Conservation (phyloP, 2,329 filamentous ascomycete genomes). For the Penicillium hordei region DNA sequence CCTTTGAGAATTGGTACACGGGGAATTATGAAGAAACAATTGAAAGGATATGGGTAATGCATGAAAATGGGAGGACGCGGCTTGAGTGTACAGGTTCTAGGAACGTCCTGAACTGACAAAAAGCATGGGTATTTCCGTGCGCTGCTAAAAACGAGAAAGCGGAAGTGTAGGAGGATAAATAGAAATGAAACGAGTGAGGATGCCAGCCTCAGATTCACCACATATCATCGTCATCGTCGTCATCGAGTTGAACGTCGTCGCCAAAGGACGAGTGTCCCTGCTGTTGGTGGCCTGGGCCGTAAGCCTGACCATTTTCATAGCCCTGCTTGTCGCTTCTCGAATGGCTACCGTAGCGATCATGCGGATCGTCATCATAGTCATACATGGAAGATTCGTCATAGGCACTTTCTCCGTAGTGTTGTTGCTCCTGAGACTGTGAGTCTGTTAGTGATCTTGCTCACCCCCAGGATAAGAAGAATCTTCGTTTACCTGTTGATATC, state of each 20-base stretch:
- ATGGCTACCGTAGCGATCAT: constrained; percentile 39
- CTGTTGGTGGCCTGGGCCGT: constrained; percentile 39
- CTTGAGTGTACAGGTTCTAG: constrained; percentile 34
- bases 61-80: constrained; percentile 6
- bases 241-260: constrained; percentile 44
- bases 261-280: constrained; percentile 43
- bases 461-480: background rate
- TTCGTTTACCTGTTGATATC: constrained; percentile 48
- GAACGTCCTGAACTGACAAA: constrained; percentile 27
- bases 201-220: constrained; percentile 42
- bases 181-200: constrained; percentile 19
- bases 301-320: constrained; percentile 40
- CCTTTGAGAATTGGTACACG: background rate
- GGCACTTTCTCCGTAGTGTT: constrained; percentile 42
- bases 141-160: constrained; percentile 29
- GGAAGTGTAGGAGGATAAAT: constrained; percentile 20
- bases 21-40: background rate
- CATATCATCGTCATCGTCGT: constrained; percentile 50
- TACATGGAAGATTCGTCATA: constrained; percentile 55
- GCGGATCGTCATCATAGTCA: constrained; percentile 49
- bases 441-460: constrained; percentile 7
- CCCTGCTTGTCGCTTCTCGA: constrained; percentile 40
- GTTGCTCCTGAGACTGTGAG: constrained; percentile 25
- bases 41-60: constrained; percentile 5
- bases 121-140: constrained; percentile 34